phyloP scores from a whole-genome alignment of 2,329 filamentous ascomycete genomes.

The Aureobasidium zeae region DNA sequence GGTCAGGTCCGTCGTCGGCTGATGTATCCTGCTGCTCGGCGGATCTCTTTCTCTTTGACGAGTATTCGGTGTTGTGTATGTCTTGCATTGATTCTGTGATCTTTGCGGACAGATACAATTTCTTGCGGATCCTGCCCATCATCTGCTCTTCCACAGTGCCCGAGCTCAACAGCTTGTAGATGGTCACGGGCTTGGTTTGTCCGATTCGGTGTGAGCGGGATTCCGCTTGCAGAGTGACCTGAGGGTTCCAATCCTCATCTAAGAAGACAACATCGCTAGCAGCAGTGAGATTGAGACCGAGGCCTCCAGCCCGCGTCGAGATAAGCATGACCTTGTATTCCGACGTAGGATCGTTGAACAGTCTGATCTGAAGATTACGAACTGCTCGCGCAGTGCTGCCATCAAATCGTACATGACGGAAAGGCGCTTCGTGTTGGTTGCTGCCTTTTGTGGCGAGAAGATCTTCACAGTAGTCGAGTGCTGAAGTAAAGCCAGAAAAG shows the following conservation, averaged over 20 bases:
- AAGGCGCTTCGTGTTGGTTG: slow-evolving; percentile 27
- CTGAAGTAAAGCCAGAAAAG: slow-evolving; percentile 47
- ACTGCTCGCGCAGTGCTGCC: slow-evolving; percentile 41
- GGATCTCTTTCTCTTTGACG: slow-evolving; percentile 27
- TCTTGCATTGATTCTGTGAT: slow-evolving; percentile 51
- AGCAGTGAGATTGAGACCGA: slow-evolving; percentile 47
- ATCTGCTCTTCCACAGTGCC: slow-evolving; percentile 52
- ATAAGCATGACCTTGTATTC: slow-evolving; percentile 47
- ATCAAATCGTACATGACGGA: slow-evolving; percentile 43
- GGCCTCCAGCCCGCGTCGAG: slow-evolving; percentile 46
- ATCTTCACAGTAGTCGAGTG: slow-evolving; percentile 45
- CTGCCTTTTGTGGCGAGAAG: slow-evolving; percentile 39
- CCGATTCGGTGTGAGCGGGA: slow-evolving; percentile 47
- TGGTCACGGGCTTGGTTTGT: slow-evolving; percentile 44
- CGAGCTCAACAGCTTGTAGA: slow-evolving; percentile 48
- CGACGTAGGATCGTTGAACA: slow-evolving; percentile 41
- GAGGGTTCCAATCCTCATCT: slow-evolving; percentile 49
- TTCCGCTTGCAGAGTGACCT: slow-evolving; percentile 46
- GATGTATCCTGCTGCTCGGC: slow-evolving; percentile 17
- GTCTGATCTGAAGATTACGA: slow-evolving; percentile 44
- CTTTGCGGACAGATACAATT: slow-evolving; percentile 52
- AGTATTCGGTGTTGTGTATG: slow-evolving; percentile 34
- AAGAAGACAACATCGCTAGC: slow-evolving; percentile 49
- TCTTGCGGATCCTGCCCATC: slow-evolving; percentile 50
- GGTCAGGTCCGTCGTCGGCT: slow-evolving; percentile 38